These are phyloP conservation scores for Sphaerostilbella broomeana DNA, from an alignment of 2,329 filamentous ascomycete species.

Conservation along the genomic window DNA sequence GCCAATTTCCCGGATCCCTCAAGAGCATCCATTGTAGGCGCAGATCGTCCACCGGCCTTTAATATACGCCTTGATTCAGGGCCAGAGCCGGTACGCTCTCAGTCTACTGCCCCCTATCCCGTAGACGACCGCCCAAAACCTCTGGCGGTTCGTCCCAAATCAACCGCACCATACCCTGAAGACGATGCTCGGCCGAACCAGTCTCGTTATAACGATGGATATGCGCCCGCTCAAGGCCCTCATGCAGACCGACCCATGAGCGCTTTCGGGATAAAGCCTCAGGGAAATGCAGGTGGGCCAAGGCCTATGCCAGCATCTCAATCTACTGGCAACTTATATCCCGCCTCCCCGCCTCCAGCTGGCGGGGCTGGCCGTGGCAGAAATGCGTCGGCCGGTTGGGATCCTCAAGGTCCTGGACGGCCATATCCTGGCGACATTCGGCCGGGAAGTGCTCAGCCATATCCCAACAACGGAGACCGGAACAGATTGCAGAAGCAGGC, in stretches of 20 bases:
- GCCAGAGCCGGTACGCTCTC: slow-evolving; percentile 34
- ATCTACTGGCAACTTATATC: slow-evolving; percentile 41
- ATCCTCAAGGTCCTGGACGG: slow-evolving; percentile 29
- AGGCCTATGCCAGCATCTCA: slow-evolving; percentile 37
- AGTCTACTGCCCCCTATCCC: slow-evolving; percentile 62
- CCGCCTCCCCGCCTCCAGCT: slow-evolving; percentile 23
- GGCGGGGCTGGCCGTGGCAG: slow-evolving; percentile 37
- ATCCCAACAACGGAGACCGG: slow-evolving; percentile 25
- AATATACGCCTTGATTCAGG: slow-evolving; percentile 40
- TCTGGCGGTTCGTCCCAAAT: slow-evolving; percentile 40
- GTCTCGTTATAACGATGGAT: slow-evolving; percentile 39
- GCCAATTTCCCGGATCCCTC: slow-evolving; percentile 43
- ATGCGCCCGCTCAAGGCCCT: slow-evolving; percentile 43
- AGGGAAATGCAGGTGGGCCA: slow-evolving; percentile 23
- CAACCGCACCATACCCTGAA: slow-evolving; percentile 47
- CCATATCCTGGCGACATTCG: slow-evolving; percentile 20
- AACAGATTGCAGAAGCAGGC: slow-evolving; percentile 26
- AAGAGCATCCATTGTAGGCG: slow-evolving; percentile 29
- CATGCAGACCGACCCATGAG: slow-evolving; percentile 43
- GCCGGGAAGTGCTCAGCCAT: slow-evolving; percentile 23
- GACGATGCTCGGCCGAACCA: slow-evolving; percentile 37
- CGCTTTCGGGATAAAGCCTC: slow-evolving; percentile 49
- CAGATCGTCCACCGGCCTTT: slow-evolving; percentile 43
- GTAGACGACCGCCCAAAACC: slow-evolving; percentile 56
- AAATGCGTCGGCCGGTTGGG: slow-evolving; percentile 41